phyloP scores from a whole-genome alignment of 2,329 filamentous ascomycete species.

The Periconia digitata region DNA sequence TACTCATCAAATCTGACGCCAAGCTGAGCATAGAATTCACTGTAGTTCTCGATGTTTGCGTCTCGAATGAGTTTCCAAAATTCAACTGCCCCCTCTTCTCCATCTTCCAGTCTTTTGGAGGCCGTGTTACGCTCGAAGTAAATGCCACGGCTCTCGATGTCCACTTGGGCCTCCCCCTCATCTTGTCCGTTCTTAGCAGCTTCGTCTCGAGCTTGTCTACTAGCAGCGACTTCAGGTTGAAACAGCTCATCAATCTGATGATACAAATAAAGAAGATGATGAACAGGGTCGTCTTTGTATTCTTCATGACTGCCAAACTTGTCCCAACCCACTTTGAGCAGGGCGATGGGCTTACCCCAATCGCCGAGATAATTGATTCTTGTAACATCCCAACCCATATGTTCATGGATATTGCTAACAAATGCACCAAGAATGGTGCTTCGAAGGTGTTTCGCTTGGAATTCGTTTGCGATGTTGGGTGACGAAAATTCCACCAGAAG shows the following conservation, averaged over 20 bases:
- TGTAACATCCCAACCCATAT: constrained; percentile 62
- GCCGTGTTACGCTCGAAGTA: constrained; percentile 49
- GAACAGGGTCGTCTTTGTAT: constrained; percentile 65
- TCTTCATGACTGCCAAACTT: constrained; percentile 67
- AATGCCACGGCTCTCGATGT: constrained; percentile 34
- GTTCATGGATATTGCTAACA: constrained; percentile 61
- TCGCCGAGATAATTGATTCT: constrained; percentile 69
- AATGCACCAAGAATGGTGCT: constrained; percentile 69
- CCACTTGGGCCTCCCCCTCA: constrained; percentile 25
- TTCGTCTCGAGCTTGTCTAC: constrained; percentile 55
- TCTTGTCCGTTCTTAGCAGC: constrained; percentile 56
- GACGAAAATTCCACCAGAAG: constrained; percentile 72
- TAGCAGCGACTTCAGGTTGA: constrained; percentile 59
- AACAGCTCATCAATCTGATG: constrained; percentile 64
- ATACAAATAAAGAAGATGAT: constrained; percentile 71
- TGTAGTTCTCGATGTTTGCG: constrained; percentile 67
- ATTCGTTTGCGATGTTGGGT: constrained; percentile 74
- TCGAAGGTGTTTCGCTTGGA: constrained; percentile 66
- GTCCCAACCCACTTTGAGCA: constrained; percentile 66
- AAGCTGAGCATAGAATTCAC: constrained; percentile 67
- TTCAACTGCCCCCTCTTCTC: constrained; percentile 61
- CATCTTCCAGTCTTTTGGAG: constrained; percentile 72
- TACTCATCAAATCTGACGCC: constrained; percentile 73
- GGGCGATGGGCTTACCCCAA: constrained; percentile 66
- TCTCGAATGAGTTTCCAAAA: constrained; percentile 69